Percentiles rank a stretch among this genome's conserved stretches.
These are phyloP conservation scores for Reutealis trisperma DNA, from an alignment of 345 rosid species.

Conservation along the genomic window DNA sequence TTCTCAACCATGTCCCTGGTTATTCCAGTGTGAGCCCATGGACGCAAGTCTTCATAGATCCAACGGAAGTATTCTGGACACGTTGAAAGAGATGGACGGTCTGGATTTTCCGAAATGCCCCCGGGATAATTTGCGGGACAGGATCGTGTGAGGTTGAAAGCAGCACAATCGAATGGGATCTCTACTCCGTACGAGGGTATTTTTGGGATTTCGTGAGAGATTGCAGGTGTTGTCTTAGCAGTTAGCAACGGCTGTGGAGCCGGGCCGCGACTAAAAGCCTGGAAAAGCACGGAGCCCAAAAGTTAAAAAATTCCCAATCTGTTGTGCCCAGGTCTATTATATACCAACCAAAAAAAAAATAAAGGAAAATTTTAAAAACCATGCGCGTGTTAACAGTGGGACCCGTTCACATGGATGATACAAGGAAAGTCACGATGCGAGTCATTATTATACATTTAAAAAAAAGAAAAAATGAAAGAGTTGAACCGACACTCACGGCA, in stretches of 20 bases:
- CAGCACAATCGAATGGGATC: conserved; percentile 52
- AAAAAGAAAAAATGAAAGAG: neutral
- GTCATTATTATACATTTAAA: neutral
- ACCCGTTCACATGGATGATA: neutral
- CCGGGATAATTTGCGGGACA: conserved; percentile 51
- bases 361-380: too few relatives aligned
- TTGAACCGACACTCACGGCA: conserved; percentile 18
- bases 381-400: neutral
- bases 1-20: conserved; percentile 26
- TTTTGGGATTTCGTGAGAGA: conserved; percentile 12
- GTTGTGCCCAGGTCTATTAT: neutral
- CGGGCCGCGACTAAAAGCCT: conserved; percentile 23
- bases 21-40: conserved; percentile 31
- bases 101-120: conserved; percentile 12
- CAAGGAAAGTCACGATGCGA: neutral
- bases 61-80: conserved; percentile 33
- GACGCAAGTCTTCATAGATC: conserved; percentile 32
- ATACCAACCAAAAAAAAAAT: too few relatives aligned
- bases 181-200: conserved; percentile 28
- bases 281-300: conserved; percentile 1
- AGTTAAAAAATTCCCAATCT: neutral
- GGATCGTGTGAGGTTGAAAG: conserved; percentile 24
- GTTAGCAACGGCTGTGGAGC: conserved; percentile 7
- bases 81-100: conserved; percentile 12
- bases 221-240: neutral